Percentiles rank a stretch among this genome's conserved stretches.
phyloP scores from a whole-genome alignment of 73 alveolate genomes.

The Paramecium octaurelia region DNA sequence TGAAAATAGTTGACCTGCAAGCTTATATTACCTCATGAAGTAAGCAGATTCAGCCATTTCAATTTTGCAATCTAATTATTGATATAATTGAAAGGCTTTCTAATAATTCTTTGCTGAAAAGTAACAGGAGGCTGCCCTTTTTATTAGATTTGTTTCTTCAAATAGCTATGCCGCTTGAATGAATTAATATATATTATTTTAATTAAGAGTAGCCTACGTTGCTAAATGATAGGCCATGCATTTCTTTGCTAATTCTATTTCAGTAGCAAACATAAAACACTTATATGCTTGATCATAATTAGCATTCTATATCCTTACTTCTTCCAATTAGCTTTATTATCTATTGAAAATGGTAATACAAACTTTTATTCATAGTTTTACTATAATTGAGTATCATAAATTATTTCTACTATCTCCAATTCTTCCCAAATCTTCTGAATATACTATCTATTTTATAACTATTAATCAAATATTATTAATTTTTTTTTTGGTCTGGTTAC shows the following conservation, averaged over 20 bases:
- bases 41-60: constrained; percentile 81
- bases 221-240: constrained; percentile 72
- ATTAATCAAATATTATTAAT: constrained; percentile 79
- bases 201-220: constrained; percentile 63
- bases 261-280: constrained; percentile 75
- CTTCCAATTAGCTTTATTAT: constrained; percentile 67
- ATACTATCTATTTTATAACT: constrained; percentile 62
- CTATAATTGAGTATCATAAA: not conserved
- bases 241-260: constrained; percentile 64
- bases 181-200: constrained; percentile 36
- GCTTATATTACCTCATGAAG: constrained; percentile 21
- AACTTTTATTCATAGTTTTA: not conserved
- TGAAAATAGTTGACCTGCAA: constrained; percentile 55
- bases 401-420: constrained; percentile 61
- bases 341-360: not conserved
- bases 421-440: constrained; percentile 73
- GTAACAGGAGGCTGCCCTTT: constrained; percentile 81
- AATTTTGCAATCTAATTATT: constrained; percentile 32
- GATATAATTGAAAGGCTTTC: constrained; percentile 68
- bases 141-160: constrained; percentile 37
- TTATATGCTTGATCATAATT: constrained; percentile 76
- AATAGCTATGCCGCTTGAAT: constrained; percentile 68
- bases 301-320: constrained; percentile 77
- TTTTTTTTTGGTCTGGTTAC: constrained; percentile 87
- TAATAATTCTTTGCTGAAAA: constrained; percentile 68